These are phyloP conservation scores for Tilletia caries DNA, from an alignment of 1,284 basidiomycete genomes.

Conservation along the genomic window DNA sequence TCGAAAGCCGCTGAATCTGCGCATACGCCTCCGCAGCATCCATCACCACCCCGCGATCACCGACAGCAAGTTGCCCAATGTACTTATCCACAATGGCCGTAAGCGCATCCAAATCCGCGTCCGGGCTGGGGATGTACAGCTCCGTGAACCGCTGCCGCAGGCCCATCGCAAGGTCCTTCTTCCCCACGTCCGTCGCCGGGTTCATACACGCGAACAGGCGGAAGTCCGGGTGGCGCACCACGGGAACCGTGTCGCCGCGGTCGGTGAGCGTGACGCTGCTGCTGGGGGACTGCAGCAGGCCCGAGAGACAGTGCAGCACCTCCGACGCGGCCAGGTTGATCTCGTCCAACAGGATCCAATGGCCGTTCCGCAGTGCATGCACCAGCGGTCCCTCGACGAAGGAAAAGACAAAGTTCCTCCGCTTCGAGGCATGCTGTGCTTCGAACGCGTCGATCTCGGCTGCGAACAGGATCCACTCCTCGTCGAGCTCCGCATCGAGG, in stretches of 20 bases:
- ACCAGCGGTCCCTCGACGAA: slow-evolving; percentile 95
- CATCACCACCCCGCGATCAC: slow-evolving; percentile 82
- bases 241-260: slow-evolving; percentile 83
- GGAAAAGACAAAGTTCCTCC: slow-evolving; percentile 62
- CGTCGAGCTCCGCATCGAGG: slow-evolving; percentile 23
- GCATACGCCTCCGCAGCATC: slow-evolving; percentile 89
- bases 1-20: slow-evolving; percentile 75
- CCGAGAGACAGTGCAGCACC: slow-evolving; percentile 87
- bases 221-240: slow-evolving; percentile 89
- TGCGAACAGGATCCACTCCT: slow-evolving; percentile 61
- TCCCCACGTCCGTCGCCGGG: slow-evolving; percentile 96
- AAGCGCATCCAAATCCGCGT: slow-evolving; percentile 85
- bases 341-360: slow-evolving; percentile 96
- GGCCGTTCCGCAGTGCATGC: slow-evolving; percentile 80
- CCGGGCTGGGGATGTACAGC: slow-evolving; percentile 88
- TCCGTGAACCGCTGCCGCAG: slow-evolving; percentile 92
- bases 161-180: slow-evolving; percentile 88
- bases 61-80: slow-evolving; percentile 76
- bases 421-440: slow-evolving; percentile 38
- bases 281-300: slow-evolving; percentile 76
- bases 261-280: slow-evolving; percentile 91
- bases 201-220: slow-evolving; percentile 99
- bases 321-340: slow-evolving; percentile 92
- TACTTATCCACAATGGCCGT: slow-evolving; percentile 84
- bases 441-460: slow-evolving; percentile 75